Evolutionary conservation across 306 rosid species (phyloP).

Genomic region (Vigna reflexopilosa): DNA sequence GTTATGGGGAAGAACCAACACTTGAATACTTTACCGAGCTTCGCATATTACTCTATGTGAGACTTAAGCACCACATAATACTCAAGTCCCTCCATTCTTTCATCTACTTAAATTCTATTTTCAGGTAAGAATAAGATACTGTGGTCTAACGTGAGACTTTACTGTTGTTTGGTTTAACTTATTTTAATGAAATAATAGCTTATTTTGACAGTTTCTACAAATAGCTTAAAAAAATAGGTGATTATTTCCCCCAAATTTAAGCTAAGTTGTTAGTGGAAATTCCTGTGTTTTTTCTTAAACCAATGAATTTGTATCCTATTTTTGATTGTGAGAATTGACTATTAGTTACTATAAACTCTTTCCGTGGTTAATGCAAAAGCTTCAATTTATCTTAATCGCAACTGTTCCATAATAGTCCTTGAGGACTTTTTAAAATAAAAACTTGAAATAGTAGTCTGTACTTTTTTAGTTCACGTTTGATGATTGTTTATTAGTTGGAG

Average conservation of each 20-base stretch:
- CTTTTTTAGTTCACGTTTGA: not conserved
- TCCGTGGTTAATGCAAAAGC: conserved; percentile 7
- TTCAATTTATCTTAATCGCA: not conserved
- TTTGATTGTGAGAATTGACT: not conserved
- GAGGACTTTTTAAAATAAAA: too few species aligned
- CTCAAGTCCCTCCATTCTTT: not conserved
- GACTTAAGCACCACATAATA: too few species aligned
- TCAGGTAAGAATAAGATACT: not conserved
- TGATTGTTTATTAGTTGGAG: conserved; percentile 4
- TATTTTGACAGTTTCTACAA: not conserved
- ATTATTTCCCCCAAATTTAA: not conserved
- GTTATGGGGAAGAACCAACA: too few species aligned
- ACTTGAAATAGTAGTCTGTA: too few species aligned
- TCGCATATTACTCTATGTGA: too few species aligned
- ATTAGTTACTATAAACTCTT: not conserved
- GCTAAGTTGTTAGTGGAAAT: not conserved
- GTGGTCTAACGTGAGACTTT: not conserved
- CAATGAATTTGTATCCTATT: conserved; percentile 5
- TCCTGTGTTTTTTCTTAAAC: not conserved
- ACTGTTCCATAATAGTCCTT: not conserved
- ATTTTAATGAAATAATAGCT: not conserved
- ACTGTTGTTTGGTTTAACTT: not conserved
- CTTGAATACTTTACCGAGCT: too few species aligned
- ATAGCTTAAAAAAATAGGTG: not conserved
- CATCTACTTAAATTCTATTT: not conserved